Evolutionary conservation across 345 rosid genomes (phyloP).

Genomic region (Eucalyptus melliodora): DNA sequence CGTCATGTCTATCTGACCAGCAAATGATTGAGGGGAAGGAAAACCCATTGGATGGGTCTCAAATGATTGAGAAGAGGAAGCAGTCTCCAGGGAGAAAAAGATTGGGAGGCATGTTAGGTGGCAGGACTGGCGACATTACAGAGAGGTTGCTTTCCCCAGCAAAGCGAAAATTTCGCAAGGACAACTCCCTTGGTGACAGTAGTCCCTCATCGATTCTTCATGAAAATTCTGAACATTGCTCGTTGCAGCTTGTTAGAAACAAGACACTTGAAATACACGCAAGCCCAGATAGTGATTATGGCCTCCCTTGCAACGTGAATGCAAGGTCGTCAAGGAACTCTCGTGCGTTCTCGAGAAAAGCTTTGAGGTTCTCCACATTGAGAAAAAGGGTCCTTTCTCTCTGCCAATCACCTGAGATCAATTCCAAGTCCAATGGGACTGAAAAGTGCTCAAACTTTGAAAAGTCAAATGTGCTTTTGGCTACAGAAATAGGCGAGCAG

Average conservation of each 20-base stretch:
- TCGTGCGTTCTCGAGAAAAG: conserved; percentile 9
- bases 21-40: conserved; percentile 5
- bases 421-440: conserved; percentile 5
- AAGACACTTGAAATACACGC: conserved; percentile 4
- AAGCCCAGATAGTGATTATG: not conserved
- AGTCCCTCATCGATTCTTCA: conserved; percentile 5
- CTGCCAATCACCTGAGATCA: conserved; percentile 11
- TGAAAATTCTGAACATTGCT: conserved; percentile 10
- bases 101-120: conserved; percentile 12
- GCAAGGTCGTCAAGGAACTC: not conserved
- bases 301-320: not conserved
- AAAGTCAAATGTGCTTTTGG: conserved; percentile 16
- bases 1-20: conserved; percentile 15
- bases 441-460: conserved; percentile 9
- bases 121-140: not conserved
- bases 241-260: conserved; percentile 13
- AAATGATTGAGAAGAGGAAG: conserved; percentile 1
- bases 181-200: conserved; percentile 1
- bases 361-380: conserved; percentile 10
- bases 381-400: conserved; percentile 19
- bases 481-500: conserved; percentile 15
- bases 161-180: conserved; percentile 16
- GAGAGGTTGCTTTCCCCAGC: conserved; percentile 3
- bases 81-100: conserved; percentile 26
- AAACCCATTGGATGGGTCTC: not conserved